A percentile compares a stretch with the other conserved stretches of the same genome.
Conservation (phyloP, 2,329 filamentous ascomycete genomes). For the Monosporascus sp. region DNA sequence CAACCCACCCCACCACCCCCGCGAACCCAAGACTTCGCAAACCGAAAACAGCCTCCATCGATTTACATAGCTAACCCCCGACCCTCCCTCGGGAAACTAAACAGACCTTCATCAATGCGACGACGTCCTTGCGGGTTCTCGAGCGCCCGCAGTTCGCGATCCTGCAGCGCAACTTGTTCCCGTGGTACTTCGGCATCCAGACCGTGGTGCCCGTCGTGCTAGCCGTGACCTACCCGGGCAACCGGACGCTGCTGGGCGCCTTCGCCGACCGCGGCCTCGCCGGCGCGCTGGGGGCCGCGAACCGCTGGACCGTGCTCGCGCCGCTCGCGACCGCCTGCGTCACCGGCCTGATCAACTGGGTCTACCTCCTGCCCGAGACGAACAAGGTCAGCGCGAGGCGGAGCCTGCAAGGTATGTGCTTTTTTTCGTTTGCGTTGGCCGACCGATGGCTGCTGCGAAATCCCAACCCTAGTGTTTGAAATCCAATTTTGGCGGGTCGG, state of each 20-base stretch:
- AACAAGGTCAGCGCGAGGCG: constrained; percentile 68
- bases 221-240: constrained; percentile 75
- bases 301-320: constrained; percentile 58
- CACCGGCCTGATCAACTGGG: constrained; percentile 66
- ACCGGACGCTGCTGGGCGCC: constrained; percentile 24
- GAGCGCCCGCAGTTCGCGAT: constrained; percentile 75
- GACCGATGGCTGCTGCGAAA: background rate
- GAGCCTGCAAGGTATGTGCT: constrained; percentile 66
- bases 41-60: background rate
- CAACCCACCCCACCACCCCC: background rate
- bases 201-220: constrained; percentile 67
- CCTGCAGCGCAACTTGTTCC: constrained; percentile 77
- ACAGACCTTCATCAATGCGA: constrained; percentile 69
- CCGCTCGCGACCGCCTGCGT: constrained; percentile 66
- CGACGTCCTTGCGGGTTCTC: constrained; percentile 71
- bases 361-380: constrained; percentile 69
- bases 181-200: constrained; percentile 84
- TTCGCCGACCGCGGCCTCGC: constrained; percentile 42
- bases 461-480: background rate
- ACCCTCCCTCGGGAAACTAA: background rate
- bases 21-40: constrained; percentile 2
- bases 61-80: background rate
- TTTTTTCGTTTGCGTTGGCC: background rate
- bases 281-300: constrained; percentile 55
- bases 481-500: no score